phyloP scores from a whole-genome alignment of 2,329 filamentous ascomycete genomes.

The Sclerotinia trifoliorum region DNA sequence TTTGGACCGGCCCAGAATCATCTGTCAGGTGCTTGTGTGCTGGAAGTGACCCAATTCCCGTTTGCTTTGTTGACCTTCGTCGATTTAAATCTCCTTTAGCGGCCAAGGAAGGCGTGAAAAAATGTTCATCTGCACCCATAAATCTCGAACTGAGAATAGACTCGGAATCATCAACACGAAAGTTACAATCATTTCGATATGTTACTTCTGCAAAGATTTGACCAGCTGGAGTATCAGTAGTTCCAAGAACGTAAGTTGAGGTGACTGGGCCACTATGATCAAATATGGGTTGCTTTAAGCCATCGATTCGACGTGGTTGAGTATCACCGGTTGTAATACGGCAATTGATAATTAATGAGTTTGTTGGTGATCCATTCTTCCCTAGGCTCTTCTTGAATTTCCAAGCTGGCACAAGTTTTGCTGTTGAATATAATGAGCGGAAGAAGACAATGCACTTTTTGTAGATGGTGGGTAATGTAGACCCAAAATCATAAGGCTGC shows the following conservation, averaged over 20 bases:
- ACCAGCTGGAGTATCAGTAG: conserved; percentile 83
- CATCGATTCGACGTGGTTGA: conserved; percentile 59
- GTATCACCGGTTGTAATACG: conserved; percentile 64
- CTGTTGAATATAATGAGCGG: conserved; percentile 78
- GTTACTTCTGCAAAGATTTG: conserved; percentile 77
- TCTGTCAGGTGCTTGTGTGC: conserved; percentile 52
- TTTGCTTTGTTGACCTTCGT: conserved; percentile 40
- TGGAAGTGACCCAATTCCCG: conserved; percentile 73
- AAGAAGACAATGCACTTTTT: conserved; percentile 97
- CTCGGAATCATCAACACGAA: conserved; percentile 88
- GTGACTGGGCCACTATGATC: conserved; percentile 62
- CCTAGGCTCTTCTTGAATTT: conserved; percentile 72
- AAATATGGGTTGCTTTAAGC: conserved; percentile 68
- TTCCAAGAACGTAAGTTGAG: conserved; percentile 76
- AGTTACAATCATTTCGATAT: conserved; percentile 86
- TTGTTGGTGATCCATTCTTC: conserved; percentile 63
- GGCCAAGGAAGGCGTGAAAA: conserved; percentile 75
- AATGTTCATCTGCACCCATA: conserved; percentile 85
- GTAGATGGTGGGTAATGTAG: conserved; percentile 79
- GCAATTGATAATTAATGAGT: conserved; percentile 71
- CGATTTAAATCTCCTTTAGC: conserved; percentile 40
- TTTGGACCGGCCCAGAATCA: conserved; percentile 66
- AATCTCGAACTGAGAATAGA: conserved; percentile 88
- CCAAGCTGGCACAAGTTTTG: conserved; percentile 81
- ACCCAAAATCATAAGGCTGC: conserved; percentile 56